Conservation (phyloP, 768 basidiomycete species). For the Trametes cingulata region DNA sequence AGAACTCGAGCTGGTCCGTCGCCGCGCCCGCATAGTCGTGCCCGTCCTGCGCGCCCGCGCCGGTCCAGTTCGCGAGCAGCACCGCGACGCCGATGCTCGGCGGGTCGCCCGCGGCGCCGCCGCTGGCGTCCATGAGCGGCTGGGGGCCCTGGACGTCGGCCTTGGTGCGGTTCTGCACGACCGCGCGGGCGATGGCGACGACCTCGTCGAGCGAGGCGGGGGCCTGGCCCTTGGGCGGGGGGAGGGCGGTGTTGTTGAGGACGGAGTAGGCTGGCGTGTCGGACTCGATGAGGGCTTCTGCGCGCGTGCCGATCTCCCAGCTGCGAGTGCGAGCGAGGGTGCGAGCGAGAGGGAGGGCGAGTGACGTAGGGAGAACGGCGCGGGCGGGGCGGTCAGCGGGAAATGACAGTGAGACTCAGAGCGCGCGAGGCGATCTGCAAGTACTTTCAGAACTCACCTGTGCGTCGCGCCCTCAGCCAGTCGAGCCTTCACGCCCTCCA, state of each 20-base stretch:
- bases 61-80: constrained; percentile 60
- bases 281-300: constrained; percentile 53
- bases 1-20: constrained; percentile 61
- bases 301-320: constrained; percentile 56
- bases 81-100: constrained; percentile 75
- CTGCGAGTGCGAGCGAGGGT: constrained; percentile 28
- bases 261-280: constrained; percentile 49
- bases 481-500: constrained; percentile 37
- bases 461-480: constrained; percentile 44
- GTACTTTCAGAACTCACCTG: constrained; percentile 38
- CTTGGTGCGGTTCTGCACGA: constrained; percentile 50
- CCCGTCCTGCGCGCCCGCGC: constrained; percentile 36
- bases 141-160: constrained; percentile 50
- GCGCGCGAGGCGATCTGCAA: too few species aligned
- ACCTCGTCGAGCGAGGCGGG: constrained; percentile 51
- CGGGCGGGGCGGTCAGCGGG: background rate
- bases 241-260: constrained; percentile 32
- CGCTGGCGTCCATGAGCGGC: constrained; percentile 52
- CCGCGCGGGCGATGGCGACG: constrained; percentile 50
- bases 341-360: background rate
- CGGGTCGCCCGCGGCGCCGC: constrained; percentile 74
- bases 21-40: constrained; percentile 66
- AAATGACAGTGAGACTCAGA: background rate
- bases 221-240: constrained; percentile 30
- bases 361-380: background rate